Base-by-base conservation (phyloP, 345 rosid species). In the Clarkia xantiana region DNA sequence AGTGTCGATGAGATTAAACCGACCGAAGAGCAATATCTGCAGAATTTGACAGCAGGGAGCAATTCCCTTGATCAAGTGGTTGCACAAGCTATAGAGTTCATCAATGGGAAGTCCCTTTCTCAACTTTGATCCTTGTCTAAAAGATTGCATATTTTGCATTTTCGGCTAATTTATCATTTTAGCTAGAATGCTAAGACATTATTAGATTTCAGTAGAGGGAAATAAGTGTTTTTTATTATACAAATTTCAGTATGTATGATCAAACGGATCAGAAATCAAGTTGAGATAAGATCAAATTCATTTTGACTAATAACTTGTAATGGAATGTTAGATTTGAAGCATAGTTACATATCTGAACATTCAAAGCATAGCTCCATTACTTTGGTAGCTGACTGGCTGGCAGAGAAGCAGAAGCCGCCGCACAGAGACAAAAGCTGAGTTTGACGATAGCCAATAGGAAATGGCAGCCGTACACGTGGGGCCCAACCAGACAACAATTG, bases 1-100 rank as follows among this genome's bases (percentile, higher is more conserved):
- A 54, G 80, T 15, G 71, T 84, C 42, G 95, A 87, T 55, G 94
- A 82, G 18, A 85, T 78, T 14, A 80, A 80, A 64, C 94, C 96
- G 25, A 55, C 90, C 0, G 70, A 87, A 0, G 94, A 78, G 55
- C 94, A 84, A 56, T 87, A 84, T 68, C 29, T 84, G 70, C 73
- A 78, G 72, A 93, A 87, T 67, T 67, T 93, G 67, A 77, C 78
- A 16, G 62, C 74, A 12, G 96, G 80, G 19, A 77, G 79, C 9
- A 49, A 76, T 46, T 75, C 81, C 0, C 86, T 87, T 10, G 90
- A 79, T 18, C 66, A 57, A 49, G 62, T 76, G 0, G 81, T 84
- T 12, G 48, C 74, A 25, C 76, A 58, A 73, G 72, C 74, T 13
- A 44, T 84, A 52, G 79, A 84, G 62, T 93, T 70, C 69, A 67